Base-by-base conservation (phyloP, 1,139 yeast genomes). In the Lizanozyma gosingica region DNA sequence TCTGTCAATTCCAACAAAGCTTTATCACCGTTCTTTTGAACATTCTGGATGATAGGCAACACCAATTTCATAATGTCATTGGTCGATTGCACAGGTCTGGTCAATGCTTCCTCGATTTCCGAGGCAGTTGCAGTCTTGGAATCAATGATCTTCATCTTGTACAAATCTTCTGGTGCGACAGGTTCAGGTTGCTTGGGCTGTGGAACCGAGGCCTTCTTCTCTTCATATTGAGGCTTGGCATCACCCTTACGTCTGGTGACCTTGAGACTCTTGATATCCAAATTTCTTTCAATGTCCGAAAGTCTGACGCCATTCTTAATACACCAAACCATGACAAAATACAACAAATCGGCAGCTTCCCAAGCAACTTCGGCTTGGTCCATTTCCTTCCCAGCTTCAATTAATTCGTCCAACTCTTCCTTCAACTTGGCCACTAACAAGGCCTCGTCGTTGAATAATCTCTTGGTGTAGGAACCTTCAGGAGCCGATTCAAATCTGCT, bases 271-370 rank as follows among this genome's bases (percentile, higher is more conserved):
- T 94, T 92, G 56, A 82, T 65, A 54, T 88, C 94, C 55, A 92
- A 71, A 60, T 90, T 88, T 52, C 71, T 75, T 63, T 88, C 96
- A 36, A 92, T 80, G 52, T 90, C 97, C 14, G 75, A 67, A 56
- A 90, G 67, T 22, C 82, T 65, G 34, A 90, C 96, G 33, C 90
- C 95, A 52, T 79, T 69, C 59, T 86, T 81, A 36, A 83, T 82
- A 49, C 94, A 78, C 74, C 87, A 85, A n/a, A 87, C 73, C 71
- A 90, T 62, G 9, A 94, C 90, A 62, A 94, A 94, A 63, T 94
- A 92, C 43, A 94, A 63, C 57, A 92, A 71, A 59, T 94, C 99
- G 4, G 98, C 98, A 42, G 95, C 92, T 63, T 92, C 98, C 96
- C 97, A 92, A 0, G 97, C 83, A 40, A 88, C 76, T 47, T 92